phyloP scores from a whole-genome alignment of 1,139 yeast species.

The Protomyces inundatus region DNA sequence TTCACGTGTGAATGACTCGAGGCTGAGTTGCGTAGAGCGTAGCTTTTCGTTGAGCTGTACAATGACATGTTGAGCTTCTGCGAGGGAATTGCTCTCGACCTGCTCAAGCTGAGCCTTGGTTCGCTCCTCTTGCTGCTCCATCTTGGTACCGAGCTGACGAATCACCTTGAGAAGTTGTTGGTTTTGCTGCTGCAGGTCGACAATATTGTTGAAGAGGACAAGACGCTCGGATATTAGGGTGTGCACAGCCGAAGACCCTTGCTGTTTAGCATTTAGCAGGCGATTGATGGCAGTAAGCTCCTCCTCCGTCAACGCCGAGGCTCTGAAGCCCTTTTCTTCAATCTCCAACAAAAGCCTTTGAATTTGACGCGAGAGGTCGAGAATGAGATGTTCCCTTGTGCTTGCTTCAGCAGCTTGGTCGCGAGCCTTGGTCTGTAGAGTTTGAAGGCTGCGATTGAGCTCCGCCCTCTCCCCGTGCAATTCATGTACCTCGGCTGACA shows the following conservation, averaged over 20 bases:
- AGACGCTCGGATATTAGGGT: slow-evolving; percentile 63
- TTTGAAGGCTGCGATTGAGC: slow-evolving; percentile 37
- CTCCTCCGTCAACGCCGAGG: slow-evolving; percentile 53
- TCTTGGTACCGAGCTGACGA: slow-evolving; percentile 60
- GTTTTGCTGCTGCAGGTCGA: slow-evolving; percentile 69
- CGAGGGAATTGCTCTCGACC: slow-evolving; percentile 56
- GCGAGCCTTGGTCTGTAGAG: slow-evolving; percentile 33
- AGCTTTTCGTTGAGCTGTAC: slow-evolving; percentile 60
- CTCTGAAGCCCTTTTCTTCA: slow-evolving; percentile 49
- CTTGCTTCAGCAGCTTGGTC: slow-evolving; percentile 39
- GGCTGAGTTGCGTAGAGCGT: slow-evolving; percentile 47
- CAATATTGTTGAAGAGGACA: slow-evolving; percentile 59
- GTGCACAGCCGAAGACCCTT: slow-evolving; percentile 37
- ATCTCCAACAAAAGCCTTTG: slow-evolving; percentile 66
- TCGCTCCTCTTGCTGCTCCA: slow-evolving; percentile 52
- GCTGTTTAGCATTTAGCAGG: slow-evolving; percentile 23
- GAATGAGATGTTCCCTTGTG: slow-evolving; percentile 45
- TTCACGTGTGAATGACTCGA: slow-evolving; percentile 53
- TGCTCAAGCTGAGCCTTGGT: slow-evolving; percentile 40
- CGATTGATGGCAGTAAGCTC: slow-evolving; percentile 52
- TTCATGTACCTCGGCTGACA: slow-evolving; percentile 47
- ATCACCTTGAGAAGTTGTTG: slow-evolving; percentile 62
- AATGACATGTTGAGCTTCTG: slow-evolving; percentile 75
- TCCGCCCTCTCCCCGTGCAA: slow-evolving; percentile 45
- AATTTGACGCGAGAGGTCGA: slow-evolving; percentile 75